A percentile compares a stretch with the other conserved stretches of the same genome.
phyloP scores from a whole-genome alignment of 75 land plant genomes.

The Cunninghamia lanceolata region DNA sequence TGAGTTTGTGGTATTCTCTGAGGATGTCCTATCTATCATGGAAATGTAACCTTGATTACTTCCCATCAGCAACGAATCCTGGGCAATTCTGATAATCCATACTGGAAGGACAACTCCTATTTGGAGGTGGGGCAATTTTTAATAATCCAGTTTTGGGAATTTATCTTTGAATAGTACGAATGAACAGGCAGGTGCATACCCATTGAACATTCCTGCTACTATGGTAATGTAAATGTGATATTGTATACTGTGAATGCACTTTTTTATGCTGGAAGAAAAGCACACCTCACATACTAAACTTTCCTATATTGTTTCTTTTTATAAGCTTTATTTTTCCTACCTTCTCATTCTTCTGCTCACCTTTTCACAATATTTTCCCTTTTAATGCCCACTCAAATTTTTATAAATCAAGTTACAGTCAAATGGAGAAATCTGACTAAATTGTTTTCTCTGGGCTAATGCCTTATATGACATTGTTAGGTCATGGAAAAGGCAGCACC shows the following conservation, averaged over 20 bases:
- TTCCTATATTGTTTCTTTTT: background rate
- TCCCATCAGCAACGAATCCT: background rate
- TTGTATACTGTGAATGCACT: background rate
- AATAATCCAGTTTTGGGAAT: background rate
- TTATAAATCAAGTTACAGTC: background rate
- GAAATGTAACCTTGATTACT: background rate
- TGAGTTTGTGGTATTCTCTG: background rate
- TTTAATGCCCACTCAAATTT: background rate
- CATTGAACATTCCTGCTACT: background rate
- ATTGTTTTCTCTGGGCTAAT: background rate
- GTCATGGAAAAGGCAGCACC: conserved; percentile 83
- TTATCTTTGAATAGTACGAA: background rate
- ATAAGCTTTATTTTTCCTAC: background rate
- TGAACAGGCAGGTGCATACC: background rate
- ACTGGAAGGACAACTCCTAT: background rate
- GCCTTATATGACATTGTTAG: conserved; percentile 24
- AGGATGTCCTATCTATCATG: background rate
- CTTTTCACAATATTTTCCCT: background rate
- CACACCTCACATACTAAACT: background rate
- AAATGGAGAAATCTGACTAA: background rate
- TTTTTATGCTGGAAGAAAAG: background rate
- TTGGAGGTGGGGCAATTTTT: background rate
- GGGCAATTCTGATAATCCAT: conserved; percentile 1
- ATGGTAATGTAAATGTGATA: background rate
- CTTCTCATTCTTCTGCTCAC: background rate